Percentiles rank a stretch among this genome's conserved stretches.
phyloP scores from a whole-genome alignment of 2,329 filamentous ascomycete species.

The Helotiales sp. region DNA sequence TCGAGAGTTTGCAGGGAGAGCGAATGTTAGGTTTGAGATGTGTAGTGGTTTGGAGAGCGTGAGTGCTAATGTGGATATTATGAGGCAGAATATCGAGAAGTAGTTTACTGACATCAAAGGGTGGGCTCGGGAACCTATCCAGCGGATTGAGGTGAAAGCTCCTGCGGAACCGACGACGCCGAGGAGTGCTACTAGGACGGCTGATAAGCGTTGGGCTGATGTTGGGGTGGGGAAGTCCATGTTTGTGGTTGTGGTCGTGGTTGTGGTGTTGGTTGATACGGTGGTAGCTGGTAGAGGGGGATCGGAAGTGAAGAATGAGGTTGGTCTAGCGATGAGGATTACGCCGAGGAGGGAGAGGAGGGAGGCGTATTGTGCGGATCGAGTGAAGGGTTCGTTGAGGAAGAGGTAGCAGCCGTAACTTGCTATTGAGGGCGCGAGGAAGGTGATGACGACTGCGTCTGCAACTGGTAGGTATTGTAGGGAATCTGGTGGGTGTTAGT shows the following conservation, averaged over 20 bases:
- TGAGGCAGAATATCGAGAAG: conserved; percentile 69
- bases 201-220: conserved; percentile 48
- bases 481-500: conserved; percentile 45
- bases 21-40: conserved; percentile 43
- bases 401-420: conserved; percentile 79
- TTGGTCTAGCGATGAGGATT: conserved; percentile 73
- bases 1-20: conserved; percentile 41
- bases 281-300: neutral
- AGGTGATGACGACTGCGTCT: conserved; percentile 88
- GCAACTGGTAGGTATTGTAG: conserved; percentile 79
- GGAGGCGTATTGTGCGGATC: conserved; percentile 73
- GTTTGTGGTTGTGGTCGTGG: neutral
- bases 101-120: conserved; percentile 85
- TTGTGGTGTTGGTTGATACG: conserved; percentile 6
- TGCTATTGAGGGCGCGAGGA: conserved; percentile 75
- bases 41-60: conserved; percentile 41
- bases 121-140: conserved; percentile 78
- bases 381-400: conserved; percentile 74
- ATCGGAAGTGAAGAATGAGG: conserved; percentile 28
- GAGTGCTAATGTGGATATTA: conserved; percentile 66
- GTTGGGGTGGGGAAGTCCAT: conserved; percentile 38
- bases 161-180: conserved; percentile 75
- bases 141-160: conserved; percentile 76
- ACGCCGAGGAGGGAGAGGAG: conserved; percentile 77
- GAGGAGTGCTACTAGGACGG: conserved; percentile 70